Base-by-base conservation (phyloP, 495 filamentous ascomycete species). In the Neohortaea acidophila region DNA sequence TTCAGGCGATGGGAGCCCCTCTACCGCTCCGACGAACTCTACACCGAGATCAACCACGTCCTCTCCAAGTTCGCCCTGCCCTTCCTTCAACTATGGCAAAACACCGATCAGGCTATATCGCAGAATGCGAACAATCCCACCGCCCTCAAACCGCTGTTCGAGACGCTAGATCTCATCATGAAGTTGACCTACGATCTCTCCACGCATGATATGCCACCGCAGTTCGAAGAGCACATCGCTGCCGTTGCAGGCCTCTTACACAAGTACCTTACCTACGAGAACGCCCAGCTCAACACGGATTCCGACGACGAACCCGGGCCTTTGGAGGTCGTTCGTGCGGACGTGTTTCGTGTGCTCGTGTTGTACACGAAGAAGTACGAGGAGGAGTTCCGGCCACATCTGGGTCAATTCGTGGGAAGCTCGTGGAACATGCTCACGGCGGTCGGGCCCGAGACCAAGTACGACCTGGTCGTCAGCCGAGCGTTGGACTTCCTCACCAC, bases 1-100 rank as follows among this genome's bases (percentile, higher is more conserved):
- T 99, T 96, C 67, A 82, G 79, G 59, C 68, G 89, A 43, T 99
- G 91, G 91, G 70, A 85, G 38, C 91, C 89, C 15, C 65, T 96
- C 9, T 94, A 87, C 60, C 71, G 80, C 27, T 92, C 85, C 29
- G 84, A 96, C 55, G 79, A 73, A 7, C 70, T 99, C 8, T 96
- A 82, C 59, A 77, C 69, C 5, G 91, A 99, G 56, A 84, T 99
- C 55, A 83, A 89, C 56, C 91, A 96, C 57, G 91, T 99, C 27
- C 70, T 96, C 20, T 59, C 59, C 30, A 81, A 72, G 47, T 96
- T 99, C 51, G 77, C 79, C 21, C 62, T 61, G 2, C 81, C 91
- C 0, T 93, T 89, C 58, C 65, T 96, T 25, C 63, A 68, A 22
- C 68, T 96, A 36, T 69, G 39, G 5, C 53, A 86, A 75, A 72